Evolutionary conservation across 2,329 filamentous ascomycete species (phyloP).

Genomic region (Cercospora beticola): DNA sequence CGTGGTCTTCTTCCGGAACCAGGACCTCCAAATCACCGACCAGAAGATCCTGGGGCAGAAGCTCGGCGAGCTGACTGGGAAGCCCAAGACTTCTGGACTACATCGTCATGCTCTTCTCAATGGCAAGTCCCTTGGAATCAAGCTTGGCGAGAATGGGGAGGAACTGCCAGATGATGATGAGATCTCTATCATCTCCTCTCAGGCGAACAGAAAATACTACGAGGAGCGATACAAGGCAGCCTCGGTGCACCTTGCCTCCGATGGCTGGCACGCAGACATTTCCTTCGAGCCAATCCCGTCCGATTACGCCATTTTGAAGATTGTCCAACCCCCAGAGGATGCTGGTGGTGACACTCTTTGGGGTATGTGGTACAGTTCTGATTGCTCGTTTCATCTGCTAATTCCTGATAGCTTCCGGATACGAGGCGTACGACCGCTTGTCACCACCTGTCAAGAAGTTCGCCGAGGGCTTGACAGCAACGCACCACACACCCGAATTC

Average conservation of each 20-base stretch:
- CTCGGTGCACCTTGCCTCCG: conserved; percentile 11
- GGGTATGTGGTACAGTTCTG: conserved; percentile 37
- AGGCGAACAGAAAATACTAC: conserved; percentile 45
- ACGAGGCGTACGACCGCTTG: conserved; percentile 66
- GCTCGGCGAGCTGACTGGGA: conserved; percentile 60
- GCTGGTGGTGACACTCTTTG: conserved; percentile 60
- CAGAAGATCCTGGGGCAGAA: conserved; percentile 63
- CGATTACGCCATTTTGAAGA: conserved; percentile 63
- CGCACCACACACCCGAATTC: conserved; percentile 42
- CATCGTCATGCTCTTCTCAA: conserved; percentile 52
- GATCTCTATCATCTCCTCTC: conserved; percentile 64
- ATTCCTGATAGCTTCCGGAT: conserved; percentile 53
- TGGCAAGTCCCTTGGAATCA: conserved; percentile 31
- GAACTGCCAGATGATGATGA: conserved; percentile 56
- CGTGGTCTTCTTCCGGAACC: conserved; percentile 65
- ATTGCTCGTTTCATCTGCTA: background rate
- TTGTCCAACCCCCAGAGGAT: conserved; percentile 57
- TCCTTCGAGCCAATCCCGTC: conserved; percentile 63
- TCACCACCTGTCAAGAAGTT: conserved; percentile 58
- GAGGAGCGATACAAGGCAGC: conserved; percentile 19
- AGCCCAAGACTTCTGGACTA: conserved; percentile 57
- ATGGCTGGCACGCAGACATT: conserved; percentile 51
- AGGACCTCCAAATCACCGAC: conserved; percentile 58
- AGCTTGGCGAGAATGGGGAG: conserved; percentile 55
- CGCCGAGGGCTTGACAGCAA: conserved; percentile 59